A percentile compares a stretch with the other conserved stretches of the same genome.
Evolutionary conservation across 2,329 filamentous ascomycete species (phyloP).

Genomic region (Arthrobotrys pseudoclavata): DNA sequence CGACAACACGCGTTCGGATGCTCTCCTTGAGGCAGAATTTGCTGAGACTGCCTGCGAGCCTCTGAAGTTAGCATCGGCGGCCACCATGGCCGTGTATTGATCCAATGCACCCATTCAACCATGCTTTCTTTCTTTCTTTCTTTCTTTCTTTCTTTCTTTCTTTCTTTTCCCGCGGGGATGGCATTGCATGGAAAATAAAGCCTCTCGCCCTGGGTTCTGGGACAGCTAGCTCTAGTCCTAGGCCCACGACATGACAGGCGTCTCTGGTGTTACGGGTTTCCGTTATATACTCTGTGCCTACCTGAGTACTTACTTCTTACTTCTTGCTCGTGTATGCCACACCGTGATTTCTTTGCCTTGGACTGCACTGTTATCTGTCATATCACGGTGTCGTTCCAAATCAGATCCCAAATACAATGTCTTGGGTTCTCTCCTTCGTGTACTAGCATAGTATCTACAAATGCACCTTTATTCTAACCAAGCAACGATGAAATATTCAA

Average conservation of each 20-base stretch:
- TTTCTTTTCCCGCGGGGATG: not conserved
- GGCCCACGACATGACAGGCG: too few relatives aligned
- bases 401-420: too few relatives aligned
- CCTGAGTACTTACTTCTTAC: too few relatives aligned
- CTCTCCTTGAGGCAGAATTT: slow-evolving; percentile 38
- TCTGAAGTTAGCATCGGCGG: slow-evolving; percentile 1
- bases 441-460: too few relatives aligned
- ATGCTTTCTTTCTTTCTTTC: not conserved
- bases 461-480: too few relatives aligned
- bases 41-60: slow-evolving; percentile 8
- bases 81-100: slow-evolving; percentile 12
- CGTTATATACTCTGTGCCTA: not conserved
- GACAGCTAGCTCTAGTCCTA: not conserved
- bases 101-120: not conserved
- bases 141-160: not conserved
- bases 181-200: not conserved
- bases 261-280: not conserved
- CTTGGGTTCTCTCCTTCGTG: too few relatives aligned
- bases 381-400: too few relatives aligned
- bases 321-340: too few relatives aligned
- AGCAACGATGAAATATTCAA: too few relatives aligned
- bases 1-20: slow-evolving; percentile 58
- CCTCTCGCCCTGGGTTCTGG: not conserved
- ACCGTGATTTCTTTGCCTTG: too few relatives aligned
- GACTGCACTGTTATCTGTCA: too few relatives aligned